Evolutionary conservation across 108 stramenopile species (phyloP).

Genomic region (Cyclotella atomus): DNA sequence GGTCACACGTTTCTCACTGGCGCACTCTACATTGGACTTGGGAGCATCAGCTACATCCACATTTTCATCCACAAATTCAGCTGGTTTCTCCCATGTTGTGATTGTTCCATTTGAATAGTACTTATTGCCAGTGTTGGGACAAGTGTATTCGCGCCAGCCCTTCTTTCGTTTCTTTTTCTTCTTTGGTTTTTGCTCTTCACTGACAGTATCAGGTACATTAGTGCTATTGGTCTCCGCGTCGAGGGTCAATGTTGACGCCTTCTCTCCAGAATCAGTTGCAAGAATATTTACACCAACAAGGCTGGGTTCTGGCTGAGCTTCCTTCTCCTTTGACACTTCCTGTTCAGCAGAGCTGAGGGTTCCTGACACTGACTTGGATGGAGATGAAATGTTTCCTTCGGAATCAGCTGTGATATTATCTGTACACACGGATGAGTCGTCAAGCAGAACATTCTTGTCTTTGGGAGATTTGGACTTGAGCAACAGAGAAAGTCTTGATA

Average conservation of each 20-base stretch:
- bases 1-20: not conserved
- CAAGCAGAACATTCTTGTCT: not conserved
- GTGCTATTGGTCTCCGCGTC: not conserved
- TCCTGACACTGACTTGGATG: not conserved
- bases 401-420: constrained; percentile 4
- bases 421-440: constrained; percentile 2
- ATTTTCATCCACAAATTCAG: constrained; percentile 1
- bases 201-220: not conserved
- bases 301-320: not conserved
- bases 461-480: constrained; percentile 1
- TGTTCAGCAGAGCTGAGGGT: not conserved
- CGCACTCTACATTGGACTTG: not conserved
- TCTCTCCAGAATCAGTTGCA: constrained; percentile 1
- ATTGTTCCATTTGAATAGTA: constrained; percentile 79
- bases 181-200: not conserved
- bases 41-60: not conserved
- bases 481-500: not conserved
- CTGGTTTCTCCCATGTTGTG: constrained; percentile 81
- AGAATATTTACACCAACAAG: not conserved
- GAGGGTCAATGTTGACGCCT: not conserved
- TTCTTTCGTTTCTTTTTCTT: constrained; percentile 18
- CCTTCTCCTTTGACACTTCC: not conserved
- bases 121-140: constrained; percentile 59
- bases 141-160: constrained; percentile 69
- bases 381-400: constrained; percentile 1